Evolutionary conservation across 2,329 filamentous ascomycete genomes (phyloP).

Genomic region (Lomentospora prolificans): DNA sequence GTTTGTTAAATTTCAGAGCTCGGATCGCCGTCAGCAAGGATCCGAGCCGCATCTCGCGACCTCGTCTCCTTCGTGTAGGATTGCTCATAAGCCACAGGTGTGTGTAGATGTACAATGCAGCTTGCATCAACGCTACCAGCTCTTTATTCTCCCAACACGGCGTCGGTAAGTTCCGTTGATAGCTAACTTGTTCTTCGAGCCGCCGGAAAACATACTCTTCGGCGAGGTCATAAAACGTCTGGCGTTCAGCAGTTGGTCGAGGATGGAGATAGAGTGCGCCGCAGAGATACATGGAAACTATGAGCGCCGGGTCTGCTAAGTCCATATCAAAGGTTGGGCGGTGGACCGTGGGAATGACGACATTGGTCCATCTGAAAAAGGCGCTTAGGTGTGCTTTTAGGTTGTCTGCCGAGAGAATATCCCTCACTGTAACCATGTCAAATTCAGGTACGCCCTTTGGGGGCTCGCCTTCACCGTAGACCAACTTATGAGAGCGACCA

Average conservation of each 20-base stretch:
- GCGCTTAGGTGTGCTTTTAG: neutral
- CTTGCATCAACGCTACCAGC: neutral
- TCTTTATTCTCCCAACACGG: neutral
- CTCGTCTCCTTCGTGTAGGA: neutral
- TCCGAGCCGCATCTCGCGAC: neutral
- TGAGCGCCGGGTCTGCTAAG: neutral
- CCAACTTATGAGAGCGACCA: neutral
- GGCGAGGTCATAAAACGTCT: neutral
- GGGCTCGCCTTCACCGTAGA: neutral
- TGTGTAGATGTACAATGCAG: neutral
- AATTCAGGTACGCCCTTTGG: neutral
- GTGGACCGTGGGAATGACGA: neutral
- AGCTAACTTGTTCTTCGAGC: neutral
- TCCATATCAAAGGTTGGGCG: slow-evolving; percentile 2
- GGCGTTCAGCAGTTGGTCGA: neutral
- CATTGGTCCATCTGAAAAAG: slow-evolving; percentile 3
- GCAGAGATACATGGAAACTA: slow-evolving; percentile 3
- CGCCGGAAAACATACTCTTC: slow-evolving; percentile 4
- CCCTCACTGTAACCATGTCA: neutral
- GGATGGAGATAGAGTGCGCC: neutral
- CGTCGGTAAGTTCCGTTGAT: neutral
- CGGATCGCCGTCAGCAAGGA: neutral
- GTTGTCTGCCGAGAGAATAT: neutral
- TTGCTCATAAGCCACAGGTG: neutral
- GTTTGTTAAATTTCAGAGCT: neutral